Conservation (phyloP, 306 rosid genomes). For the Geum urbanum region DNA sequence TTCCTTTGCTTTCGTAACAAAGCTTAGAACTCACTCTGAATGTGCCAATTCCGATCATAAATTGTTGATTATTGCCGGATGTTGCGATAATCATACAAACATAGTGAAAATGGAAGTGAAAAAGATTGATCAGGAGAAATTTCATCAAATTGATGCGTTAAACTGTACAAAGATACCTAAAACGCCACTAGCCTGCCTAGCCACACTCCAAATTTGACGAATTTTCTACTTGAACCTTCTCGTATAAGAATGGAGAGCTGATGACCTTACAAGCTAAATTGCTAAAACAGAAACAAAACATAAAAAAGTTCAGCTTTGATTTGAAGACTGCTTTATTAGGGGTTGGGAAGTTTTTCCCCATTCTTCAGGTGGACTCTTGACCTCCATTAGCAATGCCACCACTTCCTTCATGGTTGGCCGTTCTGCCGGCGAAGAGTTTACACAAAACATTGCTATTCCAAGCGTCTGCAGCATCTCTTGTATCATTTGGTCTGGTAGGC, state of each 20-base stretch:
- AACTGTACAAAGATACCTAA: conserved; percentile 63
- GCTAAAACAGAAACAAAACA: not conserved
- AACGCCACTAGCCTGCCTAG: not conserved
- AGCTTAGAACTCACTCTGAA: not conserved
- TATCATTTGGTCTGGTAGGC: conserved; percentile 88
- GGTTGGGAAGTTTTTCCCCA: conserved; percentile 93
- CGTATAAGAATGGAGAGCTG: conserved; percentile 34
- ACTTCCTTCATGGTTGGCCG: conserved; percentile 99
- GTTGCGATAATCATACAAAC: not conserved
- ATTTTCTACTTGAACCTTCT: conserved; percentile 10
- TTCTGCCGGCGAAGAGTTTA: conserved; percentile 76
- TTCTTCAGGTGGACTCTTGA: conserved; percentile 82
- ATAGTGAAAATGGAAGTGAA: not conserved
- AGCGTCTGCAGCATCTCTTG: conserved; percentile 99
- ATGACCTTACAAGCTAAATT: conserved; percentile 28
- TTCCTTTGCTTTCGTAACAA: not conserved
- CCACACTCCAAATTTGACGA: not conserved
- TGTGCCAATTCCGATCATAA: not conserved
- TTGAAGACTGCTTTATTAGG: conserved; percentile 84
- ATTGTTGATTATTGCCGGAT: not conserved
- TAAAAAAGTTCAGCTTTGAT: conserved; percentile 36
- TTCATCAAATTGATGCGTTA: conserved; percentile 33
- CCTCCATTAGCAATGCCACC: conserved; percentile 83
- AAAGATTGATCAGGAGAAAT: conserved; percentile 7
- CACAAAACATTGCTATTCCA: conserved; percentile 97